phyloP scores from a whole-genome alignment of 495 filamentous ascomycete genomes.

The Umbilicaria muhlenbergii region DNA sequence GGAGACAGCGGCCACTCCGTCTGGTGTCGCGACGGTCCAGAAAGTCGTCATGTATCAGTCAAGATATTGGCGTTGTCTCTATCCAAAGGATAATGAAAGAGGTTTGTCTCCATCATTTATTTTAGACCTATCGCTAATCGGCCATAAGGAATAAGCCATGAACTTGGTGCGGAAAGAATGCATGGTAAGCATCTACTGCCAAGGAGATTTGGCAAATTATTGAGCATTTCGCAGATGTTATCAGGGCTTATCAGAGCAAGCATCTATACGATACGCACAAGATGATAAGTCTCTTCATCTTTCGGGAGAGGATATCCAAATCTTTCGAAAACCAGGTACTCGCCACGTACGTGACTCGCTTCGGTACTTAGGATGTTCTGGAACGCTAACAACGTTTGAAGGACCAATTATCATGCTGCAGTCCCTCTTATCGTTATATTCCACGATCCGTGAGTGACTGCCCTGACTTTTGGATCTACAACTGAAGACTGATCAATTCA shows the following conservation, averaged over 20 bases:
- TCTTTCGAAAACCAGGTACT: conserved; percentile 83
- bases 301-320: conserved; percentile 49
- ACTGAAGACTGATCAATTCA: conserved; percentile 11
- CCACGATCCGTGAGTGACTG: conserved; percentile 55
- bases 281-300: conserved; percentile 63
- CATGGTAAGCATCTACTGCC: conserved; percentile 31
- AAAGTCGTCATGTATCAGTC: conserved; percentile 40
- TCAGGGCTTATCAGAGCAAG: conserved; percentile 57
- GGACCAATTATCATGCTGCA: conserved; percentile 34
- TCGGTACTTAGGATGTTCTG: conserved; percentile 10
- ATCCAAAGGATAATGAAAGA: conserved; percentile 21
- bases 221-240: conserved; percentile 35
- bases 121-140: neutral
- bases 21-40: conserved; percentile 33
- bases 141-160: conserved; percentile 18
- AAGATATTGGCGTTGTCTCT: conserved; percentile 43
- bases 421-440: conserved; percentile 59
- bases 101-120: conserved; percentile 3
- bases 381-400: conserved; percentile 13
- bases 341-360: conserved; percentile 43
- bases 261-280: conserved; percentile 50
- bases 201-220: conserved; percentile 32
- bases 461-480: neutral
- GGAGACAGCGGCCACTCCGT: conserved; percentile 25
- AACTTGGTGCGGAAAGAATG: conserved; percentile 30